Evolutionary conservation across 768 basidiomycete species (phyloP).

Genomic region (Ramaria rubella): DNA sequence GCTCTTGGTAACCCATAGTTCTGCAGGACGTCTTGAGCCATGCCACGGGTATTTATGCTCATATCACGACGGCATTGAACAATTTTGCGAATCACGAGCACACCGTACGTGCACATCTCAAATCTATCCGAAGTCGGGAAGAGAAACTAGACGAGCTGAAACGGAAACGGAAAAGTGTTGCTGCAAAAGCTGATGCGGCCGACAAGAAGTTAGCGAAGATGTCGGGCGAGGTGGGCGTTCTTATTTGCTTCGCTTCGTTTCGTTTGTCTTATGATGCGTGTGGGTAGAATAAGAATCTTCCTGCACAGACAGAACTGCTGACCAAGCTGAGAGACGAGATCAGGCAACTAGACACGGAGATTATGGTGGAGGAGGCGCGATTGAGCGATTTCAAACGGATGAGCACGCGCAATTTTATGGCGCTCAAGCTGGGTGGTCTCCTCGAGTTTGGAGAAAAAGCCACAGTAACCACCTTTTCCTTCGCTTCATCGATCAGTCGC

Average conservation of each 20-base stretch:
- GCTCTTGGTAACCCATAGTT: neutral
- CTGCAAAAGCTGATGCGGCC: constrained; percentile 68
- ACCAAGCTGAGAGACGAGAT: constrained; percentile 73
- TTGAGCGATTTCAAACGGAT: constrained; percentile 79
- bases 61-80: constrained; percentile 60
- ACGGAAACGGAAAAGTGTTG: constrained; percentile 58
- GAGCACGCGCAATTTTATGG: constrained; percentile 63
- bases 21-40: constrained; percentile 67
- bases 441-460: constrained; percentile 83
- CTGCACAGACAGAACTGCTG: constrained; percentile 63
- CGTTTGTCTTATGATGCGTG: neutral
- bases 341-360: constrained; percentile 68
- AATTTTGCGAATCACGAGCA: constrained; percentile 68
- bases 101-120: constrained; percentile 64
- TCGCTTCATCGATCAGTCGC: neutral
- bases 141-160: constrained; percentile 75
- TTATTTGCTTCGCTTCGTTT: neutral
- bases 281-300: constrained; percentile 65
- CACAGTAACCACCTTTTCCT: constrained; percentile 25
- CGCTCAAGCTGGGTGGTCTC: constrained; percentile 82
- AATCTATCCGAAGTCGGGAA: constrained; percentile 76
- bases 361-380: constrained; percentile 73
- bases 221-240: constrained; percentile 48
- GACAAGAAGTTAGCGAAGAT: constrained; percentile 89
- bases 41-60: constrained; percentile 57